phyloP scores from a whole-genome alignment of 2,329 filamentous ascomycete genomes.

The Cucurbitaria berberidis region DNA sequence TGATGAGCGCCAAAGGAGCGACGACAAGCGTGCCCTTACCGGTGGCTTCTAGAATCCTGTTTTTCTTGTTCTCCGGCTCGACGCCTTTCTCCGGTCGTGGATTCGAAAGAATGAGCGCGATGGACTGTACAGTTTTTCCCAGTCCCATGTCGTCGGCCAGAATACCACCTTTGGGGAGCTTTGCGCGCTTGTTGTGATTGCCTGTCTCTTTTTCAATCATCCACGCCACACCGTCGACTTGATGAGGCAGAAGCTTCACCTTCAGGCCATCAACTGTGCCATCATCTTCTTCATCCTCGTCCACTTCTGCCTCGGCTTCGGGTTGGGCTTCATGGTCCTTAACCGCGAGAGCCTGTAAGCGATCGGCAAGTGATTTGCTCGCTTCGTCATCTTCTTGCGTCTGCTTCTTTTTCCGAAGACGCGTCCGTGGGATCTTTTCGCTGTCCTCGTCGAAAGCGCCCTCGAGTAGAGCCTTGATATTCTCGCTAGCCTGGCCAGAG shows the following conservation, averaged over 20 bases:
- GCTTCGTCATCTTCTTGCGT: constrained; percentile 42
- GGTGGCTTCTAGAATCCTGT: constrained; percentile 71
- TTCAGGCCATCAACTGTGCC: constrained; percentile 78
- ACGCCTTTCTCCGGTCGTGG: constrained; percentile 66
- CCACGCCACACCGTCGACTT: constrained; percentile 92
- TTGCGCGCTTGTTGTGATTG: constrained; percentile 76
- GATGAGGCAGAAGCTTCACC: constrained; percentile 89
- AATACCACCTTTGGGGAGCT: constrained; percentile 88
- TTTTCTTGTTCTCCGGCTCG: constrained; percentile 58
- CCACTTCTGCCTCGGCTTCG: constrained; percentile 23
- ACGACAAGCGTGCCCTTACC: constrained; percentile 88
- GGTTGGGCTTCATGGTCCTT: constrained; percentile 60
- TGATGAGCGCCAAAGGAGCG: constrained; percentile 89
- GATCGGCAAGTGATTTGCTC: constrained; percentile 51
- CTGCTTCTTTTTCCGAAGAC: constrained; percentile 53
- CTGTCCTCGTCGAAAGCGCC: constrained; percentile 79
- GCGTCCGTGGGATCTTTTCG: constrained; percentile 58
- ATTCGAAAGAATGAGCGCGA: constrained; percentile 86
- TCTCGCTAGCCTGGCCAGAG: constrained; percentile 72
- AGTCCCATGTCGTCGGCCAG: constrained; percentile 97
- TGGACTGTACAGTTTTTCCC: constrained; percentile 94
- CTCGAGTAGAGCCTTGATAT: constrained; percentile 82
- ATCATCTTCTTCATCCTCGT: constrained; percentile 59
- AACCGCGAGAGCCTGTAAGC: constrained; percentile 53
- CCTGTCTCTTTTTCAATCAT: constrained; percentile 93